These are phyloP conservation scores for Trichoderma simmonsii DNA, from an alignment of 2,329 filamentous ascomycete species.

Conservation along the genomic window DNA sequence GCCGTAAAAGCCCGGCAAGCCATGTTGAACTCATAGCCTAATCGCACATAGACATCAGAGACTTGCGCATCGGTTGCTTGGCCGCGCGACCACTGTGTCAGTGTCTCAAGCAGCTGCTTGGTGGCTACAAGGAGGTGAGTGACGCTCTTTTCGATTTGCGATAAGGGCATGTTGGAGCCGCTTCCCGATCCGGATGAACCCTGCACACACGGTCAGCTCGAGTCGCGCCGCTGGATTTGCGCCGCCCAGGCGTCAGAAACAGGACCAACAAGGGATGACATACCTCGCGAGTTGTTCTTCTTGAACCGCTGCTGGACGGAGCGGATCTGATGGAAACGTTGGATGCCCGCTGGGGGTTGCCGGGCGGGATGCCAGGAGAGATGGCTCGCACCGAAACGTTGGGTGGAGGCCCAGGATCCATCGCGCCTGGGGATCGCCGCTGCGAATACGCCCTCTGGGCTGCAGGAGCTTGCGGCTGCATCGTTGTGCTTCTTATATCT, in stretches of 20 bases:
- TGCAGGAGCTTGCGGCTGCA: slow-evolving; percentile 48
- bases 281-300: slow-evolving; percentile 36
- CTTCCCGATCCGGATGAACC: slow-evolving; percentile 52
- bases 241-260: neutral
- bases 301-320: slow-evolving; percentile 34
- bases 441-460: slow-evolving; percentile 53
- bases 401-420: slow-evolving; percentile 56
- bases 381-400: slow-evolving; percentile 55
- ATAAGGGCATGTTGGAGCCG: slow-evolving; percentile 71
- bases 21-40: slow-evolving; percentile 99
- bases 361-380: slow-evolving; percentile 54
- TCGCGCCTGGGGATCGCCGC: slow-evolving; percentile 61
- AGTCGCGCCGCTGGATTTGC: slow-evolving; percentile 10
- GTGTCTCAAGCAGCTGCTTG: slow-evolving; percentile 93
- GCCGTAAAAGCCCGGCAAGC: slow-evolving; percentile 94
- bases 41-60: slow-evolving; percentile 93
- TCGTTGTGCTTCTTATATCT: slow-evolving; percentile 24
- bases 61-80: slow-evolving; percentile 91
- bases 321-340: slow-evolving; percentile 64
- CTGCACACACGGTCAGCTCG: slow-evolving; percentile 30
- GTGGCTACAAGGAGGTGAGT: slow-evolving; percentile 96
- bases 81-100: slow-evolving; percentile 95
- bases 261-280: slow-evolving; percentile 17
- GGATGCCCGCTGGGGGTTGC: slow-evolving; percentile 59
- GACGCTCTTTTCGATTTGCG: slow-evolving; percentile 98